A percentile compares a stretch with the other conserved stretches of the same genome.
Evolutionary conservation across 1,284 basidiomycete genomes (phyloP).

Genomic region (Lentinus polychrous): DNA sequence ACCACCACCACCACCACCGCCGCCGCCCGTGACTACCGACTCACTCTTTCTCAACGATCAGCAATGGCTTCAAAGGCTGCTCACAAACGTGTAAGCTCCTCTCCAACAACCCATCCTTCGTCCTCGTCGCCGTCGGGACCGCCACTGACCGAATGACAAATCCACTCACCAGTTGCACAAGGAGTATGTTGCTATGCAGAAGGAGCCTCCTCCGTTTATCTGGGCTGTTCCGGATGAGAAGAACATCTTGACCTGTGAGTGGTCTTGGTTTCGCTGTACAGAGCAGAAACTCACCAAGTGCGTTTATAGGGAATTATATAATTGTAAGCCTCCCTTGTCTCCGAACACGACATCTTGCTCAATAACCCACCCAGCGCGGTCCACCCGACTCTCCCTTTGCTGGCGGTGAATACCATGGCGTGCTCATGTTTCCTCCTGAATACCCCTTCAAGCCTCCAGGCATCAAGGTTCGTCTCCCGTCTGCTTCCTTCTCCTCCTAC

Average conservation of each 20-base stretch:
- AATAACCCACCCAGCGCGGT: constrained; percentile 80
- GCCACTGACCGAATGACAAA: constrained; percentile 7
- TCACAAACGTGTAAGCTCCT: constrained; percentile 78
- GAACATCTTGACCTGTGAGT: constrained; percentile 85
- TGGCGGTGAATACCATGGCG: constrained; percentile 94
- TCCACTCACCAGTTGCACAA: constrained; percentile 59
- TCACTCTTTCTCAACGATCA: not conserved
- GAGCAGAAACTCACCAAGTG: constrained; percentile 7
- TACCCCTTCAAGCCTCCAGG: constrained; percentile 95
- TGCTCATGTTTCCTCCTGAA: constrained; percentile 83
- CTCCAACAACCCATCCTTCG: too few relatives aligned
- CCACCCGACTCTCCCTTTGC: constrained; percentile 88
- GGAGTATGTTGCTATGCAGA: constrained; percentile 92
- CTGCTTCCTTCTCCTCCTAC: not conserved
- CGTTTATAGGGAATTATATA: constrained; percentile 79
- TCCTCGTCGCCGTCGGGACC: constrained; percentile 6
- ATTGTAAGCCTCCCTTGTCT: constrained; percentile 48
- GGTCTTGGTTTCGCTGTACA: constrained; percentile 1
- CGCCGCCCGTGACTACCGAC: not conserved
- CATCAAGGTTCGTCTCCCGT: constrained; percentile 62
- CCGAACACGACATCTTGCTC: constrained; percentile 2
- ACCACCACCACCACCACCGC: not conserved
- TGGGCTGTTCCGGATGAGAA: constrained; percentile 94
- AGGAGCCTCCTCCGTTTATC: constrained; percentile 88
- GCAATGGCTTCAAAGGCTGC: constrained; percentile 78